Percentiles rank a stretch among this genome's conserved stretches.
Conservation (phyloP, 441 rosid genomes). For the Biscutella laevigata region DNA sequence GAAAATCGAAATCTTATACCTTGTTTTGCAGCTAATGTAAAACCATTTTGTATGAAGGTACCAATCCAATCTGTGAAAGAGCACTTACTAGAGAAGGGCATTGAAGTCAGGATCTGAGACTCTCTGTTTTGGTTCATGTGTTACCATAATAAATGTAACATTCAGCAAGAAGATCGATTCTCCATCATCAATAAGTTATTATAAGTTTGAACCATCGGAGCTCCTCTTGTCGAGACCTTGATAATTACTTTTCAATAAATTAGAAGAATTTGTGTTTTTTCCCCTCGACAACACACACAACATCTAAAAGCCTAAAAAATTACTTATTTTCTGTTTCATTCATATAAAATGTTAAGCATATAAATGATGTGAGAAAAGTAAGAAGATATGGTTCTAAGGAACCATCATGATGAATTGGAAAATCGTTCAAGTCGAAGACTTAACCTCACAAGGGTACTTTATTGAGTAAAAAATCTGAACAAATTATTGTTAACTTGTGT, state of each 20-base stretch:
- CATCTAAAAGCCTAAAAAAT: too few relatives aligned
- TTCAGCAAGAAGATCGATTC: slow-evolving; percentile 7
- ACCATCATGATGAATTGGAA: too few relatives aligned
- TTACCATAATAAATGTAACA: background rate
- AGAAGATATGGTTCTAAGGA: too few relatives aligned
- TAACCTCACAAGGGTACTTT: background rate
- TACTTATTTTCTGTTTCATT: background rate
- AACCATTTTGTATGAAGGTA: slow-evolving; percentile 44
- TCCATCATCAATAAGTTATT: background rate
- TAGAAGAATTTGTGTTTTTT: background rate
- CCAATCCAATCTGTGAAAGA: slow-evolving; percentile 69
- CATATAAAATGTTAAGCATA: background rate
- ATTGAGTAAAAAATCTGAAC: background rate
- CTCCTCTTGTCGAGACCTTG: background rate
- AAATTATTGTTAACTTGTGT: background rate
- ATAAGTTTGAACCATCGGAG: background rate
- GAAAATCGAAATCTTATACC: background rate
- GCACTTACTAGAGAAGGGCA: slow-evolving; percentile 53
- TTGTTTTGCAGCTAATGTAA: background rate
- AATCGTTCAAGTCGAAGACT: background rate
- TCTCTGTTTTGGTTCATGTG: background rate
- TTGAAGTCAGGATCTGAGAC: slow-evolving; percentile 64
- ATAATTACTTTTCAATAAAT: background rate
- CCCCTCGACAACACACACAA: too few relatives aligned
- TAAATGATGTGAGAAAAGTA: too few relatives aligned